These are phyloP conservation scores for Gonium pectorale DNA, from an alignment of 139 green algal species.

Conservation along the genomic window DNA sequence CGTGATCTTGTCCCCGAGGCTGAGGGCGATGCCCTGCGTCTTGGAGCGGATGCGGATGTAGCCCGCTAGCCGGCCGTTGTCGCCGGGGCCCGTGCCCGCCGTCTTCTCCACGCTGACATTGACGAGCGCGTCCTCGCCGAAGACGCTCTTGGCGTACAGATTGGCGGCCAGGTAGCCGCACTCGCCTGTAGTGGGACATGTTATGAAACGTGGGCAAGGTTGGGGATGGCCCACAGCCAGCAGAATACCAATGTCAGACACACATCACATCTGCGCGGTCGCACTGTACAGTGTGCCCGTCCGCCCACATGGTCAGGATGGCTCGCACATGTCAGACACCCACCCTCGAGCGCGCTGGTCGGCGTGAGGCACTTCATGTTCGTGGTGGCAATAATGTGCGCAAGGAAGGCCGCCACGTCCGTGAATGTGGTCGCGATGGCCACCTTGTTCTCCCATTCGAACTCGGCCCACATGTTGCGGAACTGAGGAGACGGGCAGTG, in stretches of 20 bases:
- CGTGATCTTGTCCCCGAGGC: slow-evolving; percentile 98
- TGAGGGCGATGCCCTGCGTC: slow-evolving; percentile 92
- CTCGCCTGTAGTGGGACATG: slow-evolving; percentile 71
- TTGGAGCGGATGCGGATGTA: slow-evolving; percentile 97
- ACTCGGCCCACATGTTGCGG: slow-evolving; percentile 98
- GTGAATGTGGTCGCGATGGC: slow-evolving; percentile 95
- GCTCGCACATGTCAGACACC: too few species aligned
- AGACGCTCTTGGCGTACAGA: slow-evolving; percentile 97
- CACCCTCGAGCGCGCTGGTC: slow-evolving; percentile 81
- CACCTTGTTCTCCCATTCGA: slow-evolving; percentile 99
- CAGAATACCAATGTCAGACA: too few species aligned
- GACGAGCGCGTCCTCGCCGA: slow-evolving; percentile 98
- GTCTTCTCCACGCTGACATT: slow-evolving; percentile 94
- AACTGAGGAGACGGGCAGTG: slow-evolving; percentile 74
- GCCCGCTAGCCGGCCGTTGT: slow-evolving; percentile 88
- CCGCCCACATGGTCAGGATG: too few species aligned
- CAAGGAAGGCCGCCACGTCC: slow-evolving; percentile 89
- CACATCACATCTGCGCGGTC: too few species aligned
- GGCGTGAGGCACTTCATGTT: slow-evolving; percentile 99
- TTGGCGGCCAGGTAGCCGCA: slow-evolving; percentile 98
- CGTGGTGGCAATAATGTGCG: slow-evolving; percentile 95
- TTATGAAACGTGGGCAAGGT: too few species aligned
- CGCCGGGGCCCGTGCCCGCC: not conserved
- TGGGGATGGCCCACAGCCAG: too few species aligned
- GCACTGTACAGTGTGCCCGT: too few species aligned